Base-by-base conservation (phyloP, 768 basidiomycete species). In the Postia placenta region DNA sequence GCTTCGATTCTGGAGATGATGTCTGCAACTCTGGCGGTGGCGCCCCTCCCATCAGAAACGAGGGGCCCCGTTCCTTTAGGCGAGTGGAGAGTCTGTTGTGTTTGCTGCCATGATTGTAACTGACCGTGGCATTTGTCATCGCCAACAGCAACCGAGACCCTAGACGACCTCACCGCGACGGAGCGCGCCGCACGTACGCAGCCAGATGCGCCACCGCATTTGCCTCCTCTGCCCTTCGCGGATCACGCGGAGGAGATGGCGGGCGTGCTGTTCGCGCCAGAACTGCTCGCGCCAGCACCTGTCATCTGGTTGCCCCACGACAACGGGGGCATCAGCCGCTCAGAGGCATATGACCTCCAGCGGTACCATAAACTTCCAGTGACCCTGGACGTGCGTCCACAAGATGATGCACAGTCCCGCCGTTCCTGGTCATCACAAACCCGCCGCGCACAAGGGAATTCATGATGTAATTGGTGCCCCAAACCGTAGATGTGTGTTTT, bases 231-330 rank as follows among this genome's bases (percentile, higher is more conserved):
- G 22, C 70, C 84, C 4, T 87, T 89, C 57, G 73, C 78, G 1
- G 85, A 87, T 63, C 85, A 87, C 55, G 82, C 84, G 12, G 82
- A 85, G 58, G 83, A 87, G 57, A 83, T 86, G 77, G 76, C 79
- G 5, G 81, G 82, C 14, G 80, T 91, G 48, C 68, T 92, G 33
- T 92, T 91, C 60, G 86, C 89, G 3, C 86, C 88, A 1, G 88
- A 88, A 63, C 73, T 91, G 35, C 75, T 87, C 53, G 85, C 86
- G 11, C 86, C 87, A 15, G 69, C 76, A 17, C 88, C 87, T 1
- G 80, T 85, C 51, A 86, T 92, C 44, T 91, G 89, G 89, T 71
- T 91, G n/a, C 86, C 86, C 1, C 83, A 86, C 62, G 88, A 90
- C 62, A 74, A 74, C 11, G 80, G 82, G 14, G 85, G 85, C 20